Evolutionary conservation across 2,329 filamentous ascomycete genomes (phyloP), one percentile per base, ranked within the genome.

Genomic region (Apiospora koreana): DNA sequence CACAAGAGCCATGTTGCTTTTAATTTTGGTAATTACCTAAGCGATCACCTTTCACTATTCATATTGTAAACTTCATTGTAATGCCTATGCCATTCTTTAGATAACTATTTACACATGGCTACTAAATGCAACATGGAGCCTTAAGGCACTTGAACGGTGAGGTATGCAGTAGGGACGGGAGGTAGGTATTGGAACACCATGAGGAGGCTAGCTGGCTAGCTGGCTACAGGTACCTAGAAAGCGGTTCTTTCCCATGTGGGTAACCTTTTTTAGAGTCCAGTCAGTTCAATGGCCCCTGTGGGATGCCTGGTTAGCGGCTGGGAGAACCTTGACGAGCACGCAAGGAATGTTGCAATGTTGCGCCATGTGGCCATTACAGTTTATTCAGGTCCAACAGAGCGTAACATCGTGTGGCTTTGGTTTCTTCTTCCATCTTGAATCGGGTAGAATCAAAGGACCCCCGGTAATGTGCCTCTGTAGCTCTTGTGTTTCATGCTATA

Each of bases 261-360:
- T 54, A 54, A 54, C 12, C 25, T 18, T 54, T 8, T 35, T n/a
- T n/a, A n/a, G n/a, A n/a, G n/a, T 62, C 14, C 54, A 62, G 54
- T 38, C 28, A 38, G 31, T 62, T 21, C n/a, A n/a, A n/a, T n/a
- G 28, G 31, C 38, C 12, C 31, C 14, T 62, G 9, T 18, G 7
- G 31, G 50, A 25, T 54, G 50, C 25, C 25, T 18, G 50, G 2
- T 16, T 58, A 62, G 28, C 18, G 28, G 25, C 54, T 38, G 54
- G 21, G n/a, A 62, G 54, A 62, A 62, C 54, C 54, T 62, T 62
- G 54, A 62, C 54, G 31, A 62, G 31, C 54, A 62, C 54, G 54
- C 54, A 62, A 62, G 54, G 31, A 35, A 62, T 62, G 54, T 62
- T 38, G 54, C 54, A 31, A 21, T 38, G 54, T 62, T 62, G 28